Evolutionary conservation across 2,329 filamentous ascomycete species (phyloP).

Genomic region (Cordyceps tenuipes): DNA sequence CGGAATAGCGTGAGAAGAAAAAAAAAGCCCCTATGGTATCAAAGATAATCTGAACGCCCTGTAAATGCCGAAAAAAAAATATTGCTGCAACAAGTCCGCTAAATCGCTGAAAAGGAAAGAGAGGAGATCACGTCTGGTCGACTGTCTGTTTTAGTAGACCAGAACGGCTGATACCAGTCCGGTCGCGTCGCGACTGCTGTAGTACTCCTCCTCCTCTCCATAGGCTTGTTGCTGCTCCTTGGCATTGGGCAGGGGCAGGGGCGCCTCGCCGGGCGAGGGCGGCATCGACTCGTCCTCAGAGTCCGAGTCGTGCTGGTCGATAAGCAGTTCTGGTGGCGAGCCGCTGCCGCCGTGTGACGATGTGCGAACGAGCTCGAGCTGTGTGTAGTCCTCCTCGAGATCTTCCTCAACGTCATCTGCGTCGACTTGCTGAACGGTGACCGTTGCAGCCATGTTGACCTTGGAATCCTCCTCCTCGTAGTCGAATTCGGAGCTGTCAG

Average conservation of each 20-base stretch:
- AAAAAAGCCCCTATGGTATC: background rate
- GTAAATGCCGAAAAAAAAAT: background rate
- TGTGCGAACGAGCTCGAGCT: constrained; percentile 60
- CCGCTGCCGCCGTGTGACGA: constrained; percentile 54
- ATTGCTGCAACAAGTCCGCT: constrained; percentile 8
- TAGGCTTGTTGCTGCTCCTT: constrained; percentile 31
- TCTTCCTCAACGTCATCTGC: constrained; percentile 44
- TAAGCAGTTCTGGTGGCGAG: constrained; percentile 61
- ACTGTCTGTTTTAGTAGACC: constrained; percentile 37
- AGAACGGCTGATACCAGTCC: constrained; percentile 47
- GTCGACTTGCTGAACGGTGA: constrained; percentile 30
- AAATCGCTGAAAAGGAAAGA: constrained; percentile 3
- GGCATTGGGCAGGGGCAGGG: constrained; percentile 47
- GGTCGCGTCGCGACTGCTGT: constrained; percentile 42
- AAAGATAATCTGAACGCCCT: background rate
- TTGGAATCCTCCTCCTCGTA: constrained; percentile 46
- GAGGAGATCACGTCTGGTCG: background rate
- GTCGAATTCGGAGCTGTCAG: constrained; percentile 22
- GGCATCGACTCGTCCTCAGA: constrained; percentile 71
- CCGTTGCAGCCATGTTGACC: constrained; percentile 41
- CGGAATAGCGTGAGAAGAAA: background rate
- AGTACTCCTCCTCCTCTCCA: constrained; percentile 42
- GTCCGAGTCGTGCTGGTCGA: constrained; percentile 59
- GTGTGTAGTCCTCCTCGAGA: constrained; percentile 52
- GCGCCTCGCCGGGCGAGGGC: constrained; percentile 54